These are phyloP conservation scores for Nephelium lappaceum DNA, from an alignment of 345 rosid species.

Conservation along the genomic window DNA sequence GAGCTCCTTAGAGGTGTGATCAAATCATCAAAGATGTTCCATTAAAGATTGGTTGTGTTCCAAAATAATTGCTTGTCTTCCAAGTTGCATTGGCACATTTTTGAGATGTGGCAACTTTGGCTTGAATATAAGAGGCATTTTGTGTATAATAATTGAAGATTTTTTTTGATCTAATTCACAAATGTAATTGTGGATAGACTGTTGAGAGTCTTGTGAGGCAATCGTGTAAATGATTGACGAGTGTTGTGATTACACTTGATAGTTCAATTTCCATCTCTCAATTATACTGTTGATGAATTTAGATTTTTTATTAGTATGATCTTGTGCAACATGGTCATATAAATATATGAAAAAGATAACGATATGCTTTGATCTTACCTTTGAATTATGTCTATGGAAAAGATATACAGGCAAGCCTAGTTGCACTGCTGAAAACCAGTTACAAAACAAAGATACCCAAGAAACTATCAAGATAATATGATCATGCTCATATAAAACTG, in stretches of 20 bases:
- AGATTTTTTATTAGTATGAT: too few relatives aligned
- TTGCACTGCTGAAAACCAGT: too few relatives aligned
- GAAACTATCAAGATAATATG: too few relatives aligned
- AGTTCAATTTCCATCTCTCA: not conserved
- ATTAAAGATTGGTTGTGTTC: conserved; percentile 2
- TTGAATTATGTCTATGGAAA: too few relatives aligned
- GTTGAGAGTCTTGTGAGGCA: not conserved
- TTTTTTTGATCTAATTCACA: not conserved
- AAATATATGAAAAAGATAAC: too few relatives aligned
- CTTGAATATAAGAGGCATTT: conserved; percentile 9
- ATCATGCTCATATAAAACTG: too few relatives aligned
- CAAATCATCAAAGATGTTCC: not conserved
- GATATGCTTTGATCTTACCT: too few relatives aligned
- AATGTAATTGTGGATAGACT: not conserved
- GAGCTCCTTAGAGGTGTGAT: not conserved
- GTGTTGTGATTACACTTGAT: not conserved
- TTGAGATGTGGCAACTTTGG: not conserved
- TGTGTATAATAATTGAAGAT: not conserved
- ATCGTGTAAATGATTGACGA: conserved; percentile 13
- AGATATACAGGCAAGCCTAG: too few relatives aligned
- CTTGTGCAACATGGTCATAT: too few relatives aligned
- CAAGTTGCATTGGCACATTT: not conserved
- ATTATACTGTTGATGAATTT: too few relatives aligned
- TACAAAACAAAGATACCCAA: too few relatives aligned
- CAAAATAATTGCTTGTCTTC: conserved; percentile 14